phyloP scores from a whole-genome alignment of 192 early-diverging fungal species.

The Jimgerdemannia lactiflua region DNA sequence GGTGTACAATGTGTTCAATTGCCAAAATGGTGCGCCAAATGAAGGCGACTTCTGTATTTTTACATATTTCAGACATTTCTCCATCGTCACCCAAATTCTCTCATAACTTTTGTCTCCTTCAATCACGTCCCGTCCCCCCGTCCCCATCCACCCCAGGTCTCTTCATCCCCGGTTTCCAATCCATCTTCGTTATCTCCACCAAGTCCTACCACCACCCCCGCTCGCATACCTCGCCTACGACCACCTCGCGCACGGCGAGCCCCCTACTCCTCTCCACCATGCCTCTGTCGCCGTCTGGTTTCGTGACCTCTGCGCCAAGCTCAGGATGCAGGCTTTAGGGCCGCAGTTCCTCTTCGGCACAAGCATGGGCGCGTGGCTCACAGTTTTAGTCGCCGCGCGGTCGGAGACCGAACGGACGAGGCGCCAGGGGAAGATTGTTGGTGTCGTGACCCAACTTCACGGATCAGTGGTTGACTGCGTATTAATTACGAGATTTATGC shows the following conservation, averaged over 20 bases:
- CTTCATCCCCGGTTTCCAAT: conserved; percentile 34
- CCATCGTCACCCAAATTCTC: no score
- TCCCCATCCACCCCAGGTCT: no score
- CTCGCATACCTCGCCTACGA: conserved; percentile 23
- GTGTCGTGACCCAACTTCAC: conserved; percentile 22
- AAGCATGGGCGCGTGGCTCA: conserved; percentile 29
- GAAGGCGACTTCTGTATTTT: no score
- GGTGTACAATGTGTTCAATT: no score
- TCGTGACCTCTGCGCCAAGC: conserved; percentile 7
- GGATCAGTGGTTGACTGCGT: conserved; percentile 20
- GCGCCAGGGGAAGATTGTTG: neutral
- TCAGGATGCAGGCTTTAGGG: neutral
- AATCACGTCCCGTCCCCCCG: no score
- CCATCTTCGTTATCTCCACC: conserved; percentile 9
- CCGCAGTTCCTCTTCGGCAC: conserved; percentile 12
- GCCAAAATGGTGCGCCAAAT: no score
- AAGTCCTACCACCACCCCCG: conserved; percentile 11
- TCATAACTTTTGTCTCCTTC: no score
- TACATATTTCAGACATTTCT: no score
- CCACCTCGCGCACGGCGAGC: conserved; percentile 6
- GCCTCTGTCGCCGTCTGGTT: conserved; percentile 16
- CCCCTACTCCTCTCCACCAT: neutral
- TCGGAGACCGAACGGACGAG: neutral
- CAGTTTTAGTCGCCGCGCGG: conserved; percentile 2
- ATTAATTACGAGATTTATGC: conserved; percentile 21